Conservation (phyloP, 495 filamentous ascomycete genomes). For the Articulospora tetracladia region DNA sequence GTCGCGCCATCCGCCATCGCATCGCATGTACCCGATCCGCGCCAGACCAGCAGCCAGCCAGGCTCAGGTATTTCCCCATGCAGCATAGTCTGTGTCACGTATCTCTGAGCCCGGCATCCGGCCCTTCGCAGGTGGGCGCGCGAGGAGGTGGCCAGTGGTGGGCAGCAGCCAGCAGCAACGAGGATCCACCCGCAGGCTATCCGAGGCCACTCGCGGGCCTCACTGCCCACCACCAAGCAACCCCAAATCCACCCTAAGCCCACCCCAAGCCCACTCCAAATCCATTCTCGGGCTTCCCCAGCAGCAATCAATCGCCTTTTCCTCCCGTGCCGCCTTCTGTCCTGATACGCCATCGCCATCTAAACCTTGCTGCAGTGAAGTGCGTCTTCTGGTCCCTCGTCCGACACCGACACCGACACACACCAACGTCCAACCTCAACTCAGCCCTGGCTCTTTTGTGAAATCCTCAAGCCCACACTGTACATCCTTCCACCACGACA, state of each 20-base stretch:
- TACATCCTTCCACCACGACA: neutral
- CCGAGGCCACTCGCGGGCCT: too few relatives aligned
- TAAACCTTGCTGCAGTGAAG: neutral
- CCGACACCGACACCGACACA: neutral
- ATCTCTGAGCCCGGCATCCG: neutral
- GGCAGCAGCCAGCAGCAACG: too few relatives aligned
- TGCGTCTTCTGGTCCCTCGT: neutral
- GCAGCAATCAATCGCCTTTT: slow-evolving; percentile 1
- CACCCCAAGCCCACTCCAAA: neutral
- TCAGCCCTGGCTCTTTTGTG: neutral
- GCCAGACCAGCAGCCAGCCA: neutral
- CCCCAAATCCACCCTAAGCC: neutral
- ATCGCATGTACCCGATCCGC: neutral
- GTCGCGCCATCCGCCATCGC: neutral
- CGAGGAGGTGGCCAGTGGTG: neutral
- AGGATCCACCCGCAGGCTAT: neutral
- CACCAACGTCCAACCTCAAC: slow-evolving; percentile 1
- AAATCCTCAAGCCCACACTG: neutral
- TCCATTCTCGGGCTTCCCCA: neutral
- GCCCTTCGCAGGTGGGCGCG: neutral
- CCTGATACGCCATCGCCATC: neutral
- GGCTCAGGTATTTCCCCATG: neutral
- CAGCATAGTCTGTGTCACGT: neutral
- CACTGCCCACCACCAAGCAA: neutral
- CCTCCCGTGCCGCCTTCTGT: neutral